Evolutionary conservation across 352 stramenopile genomes (phyloP), one percentile per base, ranked within the genome.

Genomic region (Phytophthora niederhauseri): DNA sequence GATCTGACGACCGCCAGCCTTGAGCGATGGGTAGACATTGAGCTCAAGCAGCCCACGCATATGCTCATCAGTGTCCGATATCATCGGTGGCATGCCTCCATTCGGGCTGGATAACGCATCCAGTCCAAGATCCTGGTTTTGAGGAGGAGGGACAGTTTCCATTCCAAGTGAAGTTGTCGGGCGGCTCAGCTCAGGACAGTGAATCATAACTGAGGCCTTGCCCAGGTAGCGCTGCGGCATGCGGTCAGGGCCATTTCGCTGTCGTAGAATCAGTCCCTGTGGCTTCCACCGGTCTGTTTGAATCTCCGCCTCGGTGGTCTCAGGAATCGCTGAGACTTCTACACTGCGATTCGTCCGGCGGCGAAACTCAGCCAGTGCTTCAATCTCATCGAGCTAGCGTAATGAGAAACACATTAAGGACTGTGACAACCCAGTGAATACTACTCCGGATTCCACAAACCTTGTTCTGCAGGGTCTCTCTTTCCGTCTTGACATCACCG

Each of bases 261-360:
- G 84, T 6, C 82, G 79, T 41, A 94, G 58, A 49, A 92, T 86
- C 5, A 94, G 58, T n/a, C 86, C 86, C 54, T 88, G 78, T 2
- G 86, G 86, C 43, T 81, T 81, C 86, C 86, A 94, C 9, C 72
- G 73, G 59, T 94, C 86, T 0, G 86, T 94, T 59, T 94, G 86
- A 66, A 91, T 83, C 20, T 88, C 80, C 0, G 61, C 67, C 24
- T 94, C 84, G 3, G 53, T 73, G 6, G 72, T 77, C 20, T 84
- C 72, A 1, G 76, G 59, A 6, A 81, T 58, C 0, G 72, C 84
- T 7, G 77, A 87, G 22, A 90, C 74, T n/a, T 76, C 81, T 17
- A 94, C 75, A 54, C 81, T 84, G 36, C 72, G 76, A 64, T 94
- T 92, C 22, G 84, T 94, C 17, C 64, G 72, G 12, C 73, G 82